Base-by-base conservation (phyloP, 257 asterid genomes). In the Solanum neorickii region DNA sequence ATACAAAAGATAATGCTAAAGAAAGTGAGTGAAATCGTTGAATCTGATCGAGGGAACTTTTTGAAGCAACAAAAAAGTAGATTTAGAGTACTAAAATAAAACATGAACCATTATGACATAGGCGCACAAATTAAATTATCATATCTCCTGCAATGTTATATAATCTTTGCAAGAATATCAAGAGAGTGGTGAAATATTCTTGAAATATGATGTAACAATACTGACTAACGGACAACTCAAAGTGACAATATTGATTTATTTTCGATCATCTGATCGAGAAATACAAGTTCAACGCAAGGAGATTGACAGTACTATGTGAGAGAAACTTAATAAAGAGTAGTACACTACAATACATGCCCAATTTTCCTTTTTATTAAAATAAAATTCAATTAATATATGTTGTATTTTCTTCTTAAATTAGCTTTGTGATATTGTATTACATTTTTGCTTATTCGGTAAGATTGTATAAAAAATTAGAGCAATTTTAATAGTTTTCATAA, bases 221-320 rank as follows among this genome's bases (percentile, higher is more conserved):
- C 16, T 52, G 62, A 52, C 10, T 16, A 16, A 52, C 62, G 3
- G 11, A 59, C 12, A 21, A 21, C 2, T 59, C 66, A 20, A 59
- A 3, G 12, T 59, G 8, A 59, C 2, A 59, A 20, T 59, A 3
- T 8, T 59, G 5, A 2, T 56, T 56, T 0, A 20, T 56, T 56
- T 56, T 20, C 0, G 1, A 0, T 20, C 65, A 56, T 56, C 0
- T 20, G 12, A 56, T 56, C 25, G 0, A 56, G 12, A 56, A 59
- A 59, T 59, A 25, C 66, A 59, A 7, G 5, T 59, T 59, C 66
- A 59, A 21, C 2, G 27, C 8, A 12, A 59, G 2, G 12, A 59
- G 66, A 59, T 59, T 56, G 65, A 18, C n/a, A 56, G 3, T 18
- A 18, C 5, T 56, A 56, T 56, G n/a, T 18, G n/a, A 56, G 65